Percentiles rank a stretch among this genome's conserved stretches.
Evolutionary conservation across 306 rosid genomes (phyloP).

Genomic region (Sicyos edulis): DNA sequence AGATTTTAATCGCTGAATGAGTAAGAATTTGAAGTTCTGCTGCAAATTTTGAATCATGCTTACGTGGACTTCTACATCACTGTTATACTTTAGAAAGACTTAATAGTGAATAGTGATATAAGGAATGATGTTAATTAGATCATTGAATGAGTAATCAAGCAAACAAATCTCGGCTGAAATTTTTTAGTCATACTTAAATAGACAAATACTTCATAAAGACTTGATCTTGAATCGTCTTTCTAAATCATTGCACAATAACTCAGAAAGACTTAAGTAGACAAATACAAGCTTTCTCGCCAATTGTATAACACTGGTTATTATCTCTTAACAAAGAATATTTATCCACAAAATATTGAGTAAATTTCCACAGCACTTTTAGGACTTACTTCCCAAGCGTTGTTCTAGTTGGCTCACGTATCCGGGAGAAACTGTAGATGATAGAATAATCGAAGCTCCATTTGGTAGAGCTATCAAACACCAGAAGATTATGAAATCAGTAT

Average conservation of each 20-base stretch:
- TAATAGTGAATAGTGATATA: slow-evolving; percentile 15
- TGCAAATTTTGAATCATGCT: no score
- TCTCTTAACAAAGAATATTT: background rate
- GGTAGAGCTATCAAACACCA: slow-evolving; percentile 56
- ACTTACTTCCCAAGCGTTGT: slow-evolving; percentile 64
- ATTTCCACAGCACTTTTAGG: slow-evolving; percentile 8
- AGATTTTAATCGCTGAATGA: slow-evolving; percentile 26
- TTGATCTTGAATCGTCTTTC: slow-evolving; percentile 4
- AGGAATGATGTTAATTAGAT: slow-evolving; percentile 27
- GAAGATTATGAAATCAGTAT: slow-evolving; percentile 23
- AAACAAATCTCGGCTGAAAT: background rate
- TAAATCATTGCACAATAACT: background rate
- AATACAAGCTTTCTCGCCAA: background rate
- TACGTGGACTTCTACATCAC: no score
- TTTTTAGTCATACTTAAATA: background rate
- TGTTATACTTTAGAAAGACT: slow-evolving; percentile 1
- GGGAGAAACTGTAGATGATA: slow-evolving; percentile 95
- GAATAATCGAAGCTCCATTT: slow-evolving; percentile 66
- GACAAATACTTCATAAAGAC: background rate
- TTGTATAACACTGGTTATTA: background rate
- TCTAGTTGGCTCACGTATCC: slow-evolving; percentile 78
- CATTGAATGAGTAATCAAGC: slow-evolving; percentile 20
- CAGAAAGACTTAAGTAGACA: background rate
- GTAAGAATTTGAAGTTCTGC: background rate
- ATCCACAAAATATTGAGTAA: slow-evolving; percentile 10